These are phyloP conservation scores for Trichosporon sp. DNA, from an alignment of 1,284 basidiomycete species.

Conservation along the genomic window DNA sequence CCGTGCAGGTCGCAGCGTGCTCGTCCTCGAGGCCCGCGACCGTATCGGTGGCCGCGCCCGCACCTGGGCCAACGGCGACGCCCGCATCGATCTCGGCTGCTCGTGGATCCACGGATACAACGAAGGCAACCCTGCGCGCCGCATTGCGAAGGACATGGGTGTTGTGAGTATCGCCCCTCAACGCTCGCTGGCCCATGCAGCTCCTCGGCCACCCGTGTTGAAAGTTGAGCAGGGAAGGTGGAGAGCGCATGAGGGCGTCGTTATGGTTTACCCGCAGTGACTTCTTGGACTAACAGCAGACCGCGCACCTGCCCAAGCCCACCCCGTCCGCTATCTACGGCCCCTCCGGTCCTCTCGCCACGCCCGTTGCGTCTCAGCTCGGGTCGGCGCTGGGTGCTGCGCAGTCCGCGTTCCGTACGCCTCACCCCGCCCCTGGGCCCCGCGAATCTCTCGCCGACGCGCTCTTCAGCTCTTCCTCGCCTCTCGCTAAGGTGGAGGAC, in stretches of 20 bases:
- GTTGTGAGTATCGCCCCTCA: conserved; percentile 32
- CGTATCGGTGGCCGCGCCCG: conserved; percentile 53
- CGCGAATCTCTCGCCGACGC: conserved; percentile 39
- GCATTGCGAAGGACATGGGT: conserved; percentile 47
- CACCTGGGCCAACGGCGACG: conserved; percentile 42
- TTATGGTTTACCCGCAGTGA: not conserved
- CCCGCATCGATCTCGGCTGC: conserved; percentile 52
- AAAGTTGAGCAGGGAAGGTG: not conserved
- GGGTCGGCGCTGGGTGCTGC: conserved; percentile 34
- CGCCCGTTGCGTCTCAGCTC: conserved; percentile 22
- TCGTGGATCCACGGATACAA: conserved; percentile 54
- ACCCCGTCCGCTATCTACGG: conserved; percentile 40
- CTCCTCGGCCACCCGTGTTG: not conserved
- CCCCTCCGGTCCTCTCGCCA: conserved; percentile 34
- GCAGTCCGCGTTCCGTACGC: conserved; percentile 32
- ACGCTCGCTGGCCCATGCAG: too few species aligned
- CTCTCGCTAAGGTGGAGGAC: conserved; percentile 27
- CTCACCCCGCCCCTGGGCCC: conserved; percentile 34
- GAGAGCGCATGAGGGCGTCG: not conserved
- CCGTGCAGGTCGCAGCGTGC: conserved; percentile 46
- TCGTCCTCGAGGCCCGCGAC: conserved; percentile 53
- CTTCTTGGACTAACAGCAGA: conserved; percentile 11
- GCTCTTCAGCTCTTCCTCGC: conserved; percentile 43
- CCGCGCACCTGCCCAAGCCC: conserved; percentile 41
- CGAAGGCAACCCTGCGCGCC: conserved; percentile 51